Percentiles rank a stretch among this genome's conserved stretches.
Conservation (phyloP, 441 rosid genomes). For the Kokia cookei region DNA sequence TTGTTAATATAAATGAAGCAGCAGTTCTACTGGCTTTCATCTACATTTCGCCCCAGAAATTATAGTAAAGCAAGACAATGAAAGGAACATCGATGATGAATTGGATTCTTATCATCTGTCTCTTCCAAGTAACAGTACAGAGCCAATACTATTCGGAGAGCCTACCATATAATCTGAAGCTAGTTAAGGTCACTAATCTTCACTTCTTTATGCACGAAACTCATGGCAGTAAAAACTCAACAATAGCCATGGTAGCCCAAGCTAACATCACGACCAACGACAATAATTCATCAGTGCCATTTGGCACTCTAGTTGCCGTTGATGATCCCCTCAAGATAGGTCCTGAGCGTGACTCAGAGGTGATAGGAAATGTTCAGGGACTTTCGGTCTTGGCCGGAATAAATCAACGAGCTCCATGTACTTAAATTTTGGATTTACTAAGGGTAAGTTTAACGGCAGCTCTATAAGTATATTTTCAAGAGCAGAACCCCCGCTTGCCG, state of each 20-base stretch:
- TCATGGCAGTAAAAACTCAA: constrained; percentile 30
- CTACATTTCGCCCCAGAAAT: too few relatives aligned
- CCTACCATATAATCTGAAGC: constrained; percentile 1
- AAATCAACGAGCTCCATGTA: constrained; percentile 17
- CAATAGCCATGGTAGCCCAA: constrained; percentile 26
- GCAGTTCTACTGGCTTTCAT: too few relatives aligned
- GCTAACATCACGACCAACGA: not conserved
- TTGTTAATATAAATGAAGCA: too few relatives aligned
- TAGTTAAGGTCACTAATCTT: constrained; percentile 37
- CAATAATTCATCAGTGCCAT: not conserved
- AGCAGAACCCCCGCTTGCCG: constrained; percentile 35
- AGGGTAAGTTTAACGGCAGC: constrained; percentile 33
- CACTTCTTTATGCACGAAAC: constrained; percentile 73
- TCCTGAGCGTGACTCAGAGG: not conserved
- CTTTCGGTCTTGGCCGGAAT: constrained; percentile 21
- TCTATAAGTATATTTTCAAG: constrained; percentile 37
- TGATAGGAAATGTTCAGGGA: constrained; percentile 25
- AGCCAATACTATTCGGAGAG: not conserved
- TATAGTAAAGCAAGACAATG: too few relatives aligned
- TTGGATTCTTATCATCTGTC: too few relatives aligned
- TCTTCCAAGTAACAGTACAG: not conserved
- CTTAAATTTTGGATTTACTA: constrained; percentile 36
- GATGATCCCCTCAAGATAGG: not conserved
- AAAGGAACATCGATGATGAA: too few relatives aligned
- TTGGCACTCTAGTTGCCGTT: not conserved